Conservation (phyloP, 2,329 filamentous ascomycete species). For the Hypocrella siamensis region DNA sequence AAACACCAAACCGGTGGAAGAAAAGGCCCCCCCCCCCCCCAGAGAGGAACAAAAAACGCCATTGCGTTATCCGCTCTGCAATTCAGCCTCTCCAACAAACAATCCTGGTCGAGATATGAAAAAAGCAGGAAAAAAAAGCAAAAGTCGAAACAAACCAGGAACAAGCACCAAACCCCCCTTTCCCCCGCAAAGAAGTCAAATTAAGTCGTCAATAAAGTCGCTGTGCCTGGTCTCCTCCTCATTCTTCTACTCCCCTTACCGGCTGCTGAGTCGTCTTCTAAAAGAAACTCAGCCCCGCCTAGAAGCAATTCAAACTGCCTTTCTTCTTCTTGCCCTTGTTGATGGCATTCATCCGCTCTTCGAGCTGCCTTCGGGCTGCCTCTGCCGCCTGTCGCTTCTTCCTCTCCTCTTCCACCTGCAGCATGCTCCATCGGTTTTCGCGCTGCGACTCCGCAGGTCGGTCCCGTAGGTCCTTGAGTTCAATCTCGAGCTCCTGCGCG, state of each 20-base stretch:
- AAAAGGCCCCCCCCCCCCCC: no score
- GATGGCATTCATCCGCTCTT: slow-evolving; percentile 87
- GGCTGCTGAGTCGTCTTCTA: slow-evolving; percentile 4
- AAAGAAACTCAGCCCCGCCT: slow-evolving; percentile 17
- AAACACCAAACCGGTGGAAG: no score
- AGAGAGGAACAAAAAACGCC: neutral
- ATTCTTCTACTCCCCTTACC: no score
- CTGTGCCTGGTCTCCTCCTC: no score
- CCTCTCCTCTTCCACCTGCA: slow-evolving; percentile 91
- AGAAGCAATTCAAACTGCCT: slow-evolving; percentile 94
- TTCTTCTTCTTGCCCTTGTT: slow-evolving; percentile 90
- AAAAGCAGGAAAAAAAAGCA: neutral
- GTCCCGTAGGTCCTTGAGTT: slow-evolving; percentile 51
- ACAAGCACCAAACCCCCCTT: no score
- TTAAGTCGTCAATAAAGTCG: no score
- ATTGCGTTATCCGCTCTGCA: no score
- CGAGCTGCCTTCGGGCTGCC: slow-evolving; percentile 71
- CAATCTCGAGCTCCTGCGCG: slow-evolving; percentile 56
- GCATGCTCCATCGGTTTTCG: slow-evolving; percentile 54
- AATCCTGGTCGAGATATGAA: no score
- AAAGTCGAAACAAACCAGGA: neutral
- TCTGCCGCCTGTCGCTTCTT: slow-evolving; percentile 86
- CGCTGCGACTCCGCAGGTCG: slow-evolving; percentile 28
- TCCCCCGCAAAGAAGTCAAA: no score
- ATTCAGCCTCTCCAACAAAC: no score